phyloP scores from a whole-genome alignment of 805 yeast species.

The Candida nonsorbophila region DNA sequence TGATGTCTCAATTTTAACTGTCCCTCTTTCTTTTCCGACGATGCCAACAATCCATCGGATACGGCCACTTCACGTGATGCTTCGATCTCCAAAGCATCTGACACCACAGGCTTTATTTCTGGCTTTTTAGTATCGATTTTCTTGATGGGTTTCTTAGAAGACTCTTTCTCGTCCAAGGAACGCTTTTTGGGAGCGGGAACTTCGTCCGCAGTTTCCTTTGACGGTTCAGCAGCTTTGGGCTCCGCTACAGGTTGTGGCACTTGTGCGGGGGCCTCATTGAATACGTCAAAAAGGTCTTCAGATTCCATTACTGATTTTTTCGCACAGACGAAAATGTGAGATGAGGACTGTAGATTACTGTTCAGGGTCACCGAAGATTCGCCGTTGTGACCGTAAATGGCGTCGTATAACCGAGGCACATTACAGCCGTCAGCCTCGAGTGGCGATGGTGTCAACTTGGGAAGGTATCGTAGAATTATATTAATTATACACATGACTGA shows the following conservation, averaged over 20 bases:
- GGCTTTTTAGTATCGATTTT: conserved; percentile 20
- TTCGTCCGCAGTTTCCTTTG: conserved; percentile 16
- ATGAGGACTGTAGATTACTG: no score
- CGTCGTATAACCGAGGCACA: no score
- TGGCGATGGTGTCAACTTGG: no score
- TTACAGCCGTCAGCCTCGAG: no score
- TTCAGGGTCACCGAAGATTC: no score
- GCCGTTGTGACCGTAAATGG: no score
- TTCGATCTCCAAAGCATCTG: conserved; percentile 83
- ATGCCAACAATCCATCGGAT: conserved; percentile 60
- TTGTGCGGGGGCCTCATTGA: conserved; percentile 47
- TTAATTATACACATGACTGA: no score
- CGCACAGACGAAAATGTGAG: conserved; percentile 3
- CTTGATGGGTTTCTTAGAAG: conserved; percentile 10
- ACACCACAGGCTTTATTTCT: conserved; percentile 65
- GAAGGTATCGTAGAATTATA: background rate
- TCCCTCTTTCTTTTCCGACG: conserved; percentile 22
- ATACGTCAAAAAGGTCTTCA: conserved; percentile 62
- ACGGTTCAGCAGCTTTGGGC: conserved; percentile 12
- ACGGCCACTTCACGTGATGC: conserved; percentile 86
- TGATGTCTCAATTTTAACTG: conserved; percentile 77
- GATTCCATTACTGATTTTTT: conserved; percentile 12
- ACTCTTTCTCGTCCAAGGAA: conserved; percentile 14
- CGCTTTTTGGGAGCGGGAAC: conserved; percentile 15
- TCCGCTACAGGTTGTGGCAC: conserved; percentile 16